phyloP scores from a whole-genome alignment of 2,329 filamentous ascomycete genomes.

The Trichothecium roseum region DNA sequence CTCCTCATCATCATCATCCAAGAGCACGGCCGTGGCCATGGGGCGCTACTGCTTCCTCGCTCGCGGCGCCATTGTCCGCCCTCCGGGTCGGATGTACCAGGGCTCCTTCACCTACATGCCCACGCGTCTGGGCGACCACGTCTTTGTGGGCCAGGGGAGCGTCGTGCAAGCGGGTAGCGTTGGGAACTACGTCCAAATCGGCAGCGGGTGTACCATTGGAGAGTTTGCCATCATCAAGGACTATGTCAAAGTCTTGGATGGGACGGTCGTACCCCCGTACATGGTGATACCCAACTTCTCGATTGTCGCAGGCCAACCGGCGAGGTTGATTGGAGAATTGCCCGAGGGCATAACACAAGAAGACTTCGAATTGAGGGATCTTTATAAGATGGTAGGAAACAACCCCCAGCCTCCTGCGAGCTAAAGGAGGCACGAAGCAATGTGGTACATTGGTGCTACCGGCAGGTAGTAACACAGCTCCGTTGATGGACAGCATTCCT shows the following conservation, averaged over 20 bases:
- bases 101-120: constrained; percentile 75
- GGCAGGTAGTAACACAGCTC: too few relatives aligned
- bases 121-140: constrained; percentile 87
- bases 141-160: constrained; percentile 69
- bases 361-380: constrained; percentile 51
- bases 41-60: constrained; percentile 87
- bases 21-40: constrained; percentile 67
- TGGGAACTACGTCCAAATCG: constrained; percentile 79
- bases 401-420: constrained; percentile 27
- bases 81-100: constrained; percentile 73
- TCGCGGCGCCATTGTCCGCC: constrained; percentile 66
- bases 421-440: too few relatives aligned
- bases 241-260: constrained; percentile 78
- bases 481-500: too few relatives aligned
- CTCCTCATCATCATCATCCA: constrained; percentile 29
- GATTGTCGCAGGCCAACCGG: constrained; percentile 77
- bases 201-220: constrained; percentile 64
- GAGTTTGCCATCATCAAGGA: constrained; percentile 91
- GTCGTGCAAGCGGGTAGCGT: constrained; percentile 77
- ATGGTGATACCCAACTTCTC: constrained; percentile 92
- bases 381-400: constrained; percentile 56
- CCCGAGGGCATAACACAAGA: constrained; percentile 55
- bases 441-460: too few relatives aligned
- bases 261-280: constrained; percentile 70
- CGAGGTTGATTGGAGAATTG: constrained; percentile 70